These are phyloP conservation scores for Rhizopus sp. DNA, from an alignment of 371 early-diverging fungal genomes.

Conservation along the genomic window DNA sequence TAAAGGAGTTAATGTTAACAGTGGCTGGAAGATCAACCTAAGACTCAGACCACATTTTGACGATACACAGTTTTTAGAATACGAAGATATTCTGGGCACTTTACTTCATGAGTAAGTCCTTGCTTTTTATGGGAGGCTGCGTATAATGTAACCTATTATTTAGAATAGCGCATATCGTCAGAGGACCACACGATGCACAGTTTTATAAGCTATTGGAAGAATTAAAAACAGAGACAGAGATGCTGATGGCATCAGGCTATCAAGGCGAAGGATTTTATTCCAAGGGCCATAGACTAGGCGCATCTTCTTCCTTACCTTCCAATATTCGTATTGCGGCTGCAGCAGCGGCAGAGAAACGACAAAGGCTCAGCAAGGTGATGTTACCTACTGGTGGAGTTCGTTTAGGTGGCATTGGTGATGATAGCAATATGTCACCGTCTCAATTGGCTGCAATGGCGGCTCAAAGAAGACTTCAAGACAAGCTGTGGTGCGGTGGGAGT, in stretches of 20 bases:
- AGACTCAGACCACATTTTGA: slow-evolving; percentile 57
- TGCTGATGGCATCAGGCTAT: slow-evolving; percentile 43
- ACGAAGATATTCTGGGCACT: slow-evolving; percentile 64
- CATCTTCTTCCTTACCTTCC: slow-evolving; percentile 24
- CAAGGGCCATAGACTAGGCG: slow-evolving; percentile 38
- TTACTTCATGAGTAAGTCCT: slow-evolving; percentile 63
- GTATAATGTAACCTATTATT: slow-evolving; percentile 3
- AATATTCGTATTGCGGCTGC: slow-evolving; percentile 31
- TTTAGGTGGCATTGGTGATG: slow-evolving; percentile 38
- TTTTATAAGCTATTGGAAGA: slow-evolving; percentile 63
- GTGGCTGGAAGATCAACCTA: slow-evolving; percentile 58
- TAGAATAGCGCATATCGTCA: slow-evolving; percentile 62
- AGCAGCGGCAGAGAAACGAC: slow-evolving; percentile 55
- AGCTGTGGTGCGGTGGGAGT: slow-evolving; percentile 61
- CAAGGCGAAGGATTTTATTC: slow-evolving; percentile 56
- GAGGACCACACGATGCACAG: slow-evolving; percentile 64
- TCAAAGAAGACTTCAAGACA: slow-evolving; percentile 51
- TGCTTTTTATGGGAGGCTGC: not conserved
- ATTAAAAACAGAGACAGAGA: slow-evolving; percentile 57
- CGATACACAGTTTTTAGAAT: slow-evolving; percentile 50
- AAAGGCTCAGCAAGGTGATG: slow-evolving; percentile 40
- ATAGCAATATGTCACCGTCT: slow-evolving; percentile 24
- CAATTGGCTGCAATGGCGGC: slow-evolving; percentile 60
- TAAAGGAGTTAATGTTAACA: slow-evolving; percentile 63
- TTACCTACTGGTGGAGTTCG: slow-evolving; percentile 50